Conservation (phyloP, 495 filamentous ascomycete genomes). For the Penicillium flavigenum region DNA sequence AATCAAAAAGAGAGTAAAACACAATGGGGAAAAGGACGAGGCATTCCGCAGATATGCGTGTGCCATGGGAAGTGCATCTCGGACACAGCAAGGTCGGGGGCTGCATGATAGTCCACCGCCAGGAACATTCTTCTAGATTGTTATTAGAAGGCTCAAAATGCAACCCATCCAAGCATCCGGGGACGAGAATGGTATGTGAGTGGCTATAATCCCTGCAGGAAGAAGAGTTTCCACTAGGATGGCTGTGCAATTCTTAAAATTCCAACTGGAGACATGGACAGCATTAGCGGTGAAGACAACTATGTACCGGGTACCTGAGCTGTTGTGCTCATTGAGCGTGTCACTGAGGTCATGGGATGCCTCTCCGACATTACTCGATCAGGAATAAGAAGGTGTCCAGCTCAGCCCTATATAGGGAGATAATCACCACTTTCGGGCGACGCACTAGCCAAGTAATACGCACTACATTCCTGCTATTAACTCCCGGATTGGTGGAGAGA, state of each 20-base stretch:
- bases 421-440: conserved; percentile 1
- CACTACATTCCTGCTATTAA: not conserved
- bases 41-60: not conserved
- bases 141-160: conserved; percentile 31
- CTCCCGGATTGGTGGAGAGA: conserved; percentile 2
- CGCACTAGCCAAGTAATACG: conserved; percentile 3
- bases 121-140: conserved; percentile 37
- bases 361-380: conserved; percentile 10
- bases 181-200: conserved; percentile 13
- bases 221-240: conserved; percentile 19
- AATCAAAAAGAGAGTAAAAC: not conserved
- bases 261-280: conserved; percentile 24
- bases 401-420: conserved; percentile 20
- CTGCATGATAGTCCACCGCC: conserved; percentile 29
- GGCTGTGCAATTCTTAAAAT: conserved; percentile 22
- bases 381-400: conserved; percentile 13
- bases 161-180: conserved; percentile 30
- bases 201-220: conserved; percentile 24
- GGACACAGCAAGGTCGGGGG: conserved; percentile 8
- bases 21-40: not conserved
- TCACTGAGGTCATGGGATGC: conserved; percentile 6
- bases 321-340: conserved; percentile 9
- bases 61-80: conserved; percentile 8
- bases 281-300: conserved; percentile 27
- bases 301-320: conserved; percentile 19